phyloP scores from a whole-genome alignment of 2,329 filamentous ascomycete genomes.

The Torrubiellomyces zombiae region DNA sequence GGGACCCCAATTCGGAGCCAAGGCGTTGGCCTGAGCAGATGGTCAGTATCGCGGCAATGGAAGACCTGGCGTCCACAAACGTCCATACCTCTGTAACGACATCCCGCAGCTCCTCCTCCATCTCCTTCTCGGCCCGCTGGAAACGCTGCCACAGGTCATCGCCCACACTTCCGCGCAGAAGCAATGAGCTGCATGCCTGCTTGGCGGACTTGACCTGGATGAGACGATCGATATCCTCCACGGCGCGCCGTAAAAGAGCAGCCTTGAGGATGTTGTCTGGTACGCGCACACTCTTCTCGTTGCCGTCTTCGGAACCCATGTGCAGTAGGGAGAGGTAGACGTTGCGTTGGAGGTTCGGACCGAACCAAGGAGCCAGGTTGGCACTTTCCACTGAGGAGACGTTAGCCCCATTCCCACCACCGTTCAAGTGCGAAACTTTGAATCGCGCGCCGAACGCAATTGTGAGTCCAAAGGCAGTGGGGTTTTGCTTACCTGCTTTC shows the following conservation, averaged over 20 bases:
- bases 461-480: not conserved
- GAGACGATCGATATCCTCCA: slow-evolving; percentile 85
- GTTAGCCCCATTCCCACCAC: no score
- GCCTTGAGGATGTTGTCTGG: slow-evolving; percentile 79
- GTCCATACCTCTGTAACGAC: slow-evolving; percentile 70
- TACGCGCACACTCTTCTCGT: slow-evolving; percentile 51
- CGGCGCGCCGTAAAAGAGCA: slow-evolving; percentile 72
- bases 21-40: slow-evolving; percentile 61
- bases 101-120: slow-evolving; percentile 88
- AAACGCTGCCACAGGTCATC: slow-evolving; percentile 95
- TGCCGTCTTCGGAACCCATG: slow-evolving; percentile 43
- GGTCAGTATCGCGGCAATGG: slow-evolving; percentile 3
- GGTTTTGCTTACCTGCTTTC: slow-evolving; percentile 46
- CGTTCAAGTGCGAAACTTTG: slow-evolving; percentile 5
- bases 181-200: slow-evolving; percentile 63
- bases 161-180: slow-evolving; percentile 83
- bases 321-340: slow-evolving; percentile 88
- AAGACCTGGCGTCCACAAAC: not conserved
- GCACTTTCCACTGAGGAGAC: slow-evolving; percentile 66
- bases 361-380: slow-evolving; percentile 88
- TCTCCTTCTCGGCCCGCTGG: slow-evolving; percentile 83
- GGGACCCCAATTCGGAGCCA: slow-evolving; percentile 78
- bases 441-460: not conserved
- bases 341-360: slow-evolving; percentile 76
- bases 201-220: slow-evolving; percentile 80